Evolutionary conservation across 768 basidiomycete genomes (phyloP).

Genomic region (Lentinula aciculospora): DNA sequence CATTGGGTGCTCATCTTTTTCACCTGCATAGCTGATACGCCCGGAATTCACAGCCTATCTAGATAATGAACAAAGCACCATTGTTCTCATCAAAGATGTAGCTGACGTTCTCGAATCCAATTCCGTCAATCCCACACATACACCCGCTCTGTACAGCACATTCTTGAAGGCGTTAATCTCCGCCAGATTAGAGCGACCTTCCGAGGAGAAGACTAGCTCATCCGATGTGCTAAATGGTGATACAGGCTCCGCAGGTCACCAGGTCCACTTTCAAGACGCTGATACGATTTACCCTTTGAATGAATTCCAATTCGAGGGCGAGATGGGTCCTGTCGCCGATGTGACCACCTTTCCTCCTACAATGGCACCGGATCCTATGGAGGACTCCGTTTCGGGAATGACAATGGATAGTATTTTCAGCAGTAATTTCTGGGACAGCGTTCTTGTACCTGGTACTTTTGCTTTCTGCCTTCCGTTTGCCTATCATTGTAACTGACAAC

Average conservation of each 20-base stretch:
- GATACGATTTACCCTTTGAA: slow-evolving; percentile 29
- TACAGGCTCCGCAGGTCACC: neutral
- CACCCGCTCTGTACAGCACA: slow-evolving; percentile 83
- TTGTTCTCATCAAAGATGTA: slow-evolving; percentile 71
- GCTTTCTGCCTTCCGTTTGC: neutral
- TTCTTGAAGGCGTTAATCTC: slow-evolving; percentile 78
- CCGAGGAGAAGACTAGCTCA: neutral
- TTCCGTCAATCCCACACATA: slow-evolving; percentile 76
- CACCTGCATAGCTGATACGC: slow-evolving; percentile 57
- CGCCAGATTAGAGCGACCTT: slow-evolving; percentile 32
- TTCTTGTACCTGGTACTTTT: slow-evolving; percentile 65
- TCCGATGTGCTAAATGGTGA: neutral
- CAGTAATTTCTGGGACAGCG: slow-evolving; percentile 81
- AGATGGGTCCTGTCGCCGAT: slow-evolving; percentile 82
- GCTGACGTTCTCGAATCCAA: slow-evolving; percentile 74
- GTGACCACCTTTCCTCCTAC: slow-evolving; percentile 86
- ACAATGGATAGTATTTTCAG: slow-evolving; percentile 83
- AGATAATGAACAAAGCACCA: slow-evolving; percentile 66
- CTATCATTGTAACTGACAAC: neutral
- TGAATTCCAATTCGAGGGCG: slow-evolving; percentile 70
- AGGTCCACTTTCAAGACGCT: neutral
- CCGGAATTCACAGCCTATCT: slow-evolving; percentile 78
- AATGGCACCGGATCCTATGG: slow-evolving; percentile 53
- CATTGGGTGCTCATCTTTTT: neutral
- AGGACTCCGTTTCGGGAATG: slow-evolving; percentile 39